Conservation (phyloP, 2,329 filamentous ascomycete species). For the Orbilia blumenaviensis region DNA sequence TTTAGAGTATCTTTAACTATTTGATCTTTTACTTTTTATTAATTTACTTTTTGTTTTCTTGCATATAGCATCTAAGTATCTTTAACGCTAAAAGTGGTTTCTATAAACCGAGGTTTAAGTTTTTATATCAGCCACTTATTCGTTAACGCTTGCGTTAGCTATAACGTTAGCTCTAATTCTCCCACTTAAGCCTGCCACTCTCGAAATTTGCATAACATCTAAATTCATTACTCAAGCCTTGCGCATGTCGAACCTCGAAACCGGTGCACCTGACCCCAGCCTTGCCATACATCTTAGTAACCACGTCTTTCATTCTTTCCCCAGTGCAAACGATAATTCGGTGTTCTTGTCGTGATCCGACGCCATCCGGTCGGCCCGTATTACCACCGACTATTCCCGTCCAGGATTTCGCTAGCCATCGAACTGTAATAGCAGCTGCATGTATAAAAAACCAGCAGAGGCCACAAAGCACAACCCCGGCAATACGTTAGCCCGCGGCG, state of each 20-base stretch:
- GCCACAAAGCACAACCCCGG: constrained; percentile 43
- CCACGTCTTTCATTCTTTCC: constrained; percentile 75
- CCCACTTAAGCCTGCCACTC: constrained; percentile 66
- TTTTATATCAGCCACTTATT: background rate
- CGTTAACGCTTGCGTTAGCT: background rate
- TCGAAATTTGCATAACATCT: constrained; percentile 82
- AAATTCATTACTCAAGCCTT: constrained; percentile 81
- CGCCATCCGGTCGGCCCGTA: constrained; percentile 43
- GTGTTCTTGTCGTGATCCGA: constrained; percentile 55
- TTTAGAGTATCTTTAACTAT: too few species aligned
- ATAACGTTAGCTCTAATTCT: constrained; percentile 53
- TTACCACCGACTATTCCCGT: constrained; percentile 54
- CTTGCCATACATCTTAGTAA: constrained; percentile 73
- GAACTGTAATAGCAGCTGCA: constrained; percentile 75
- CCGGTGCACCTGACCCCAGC: constrained; percentile 72
- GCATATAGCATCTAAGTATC: background rate
- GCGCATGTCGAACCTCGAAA: constrained; percentile 75
- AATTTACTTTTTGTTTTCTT: background rate
- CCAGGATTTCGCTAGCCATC: constrained; percentile 72
- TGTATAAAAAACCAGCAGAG: constrained; percentile 13
- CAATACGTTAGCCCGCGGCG: constrained; percentile 30
- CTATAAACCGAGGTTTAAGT: too few species aligned
- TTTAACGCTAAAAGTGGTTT: background rate
- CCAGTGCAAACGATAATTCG: constrained; percentile 76
- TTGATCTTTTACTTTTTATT: too few species aligned